phyloP scores from a whole-genome alignment of 1,284 basidiomycete species.

The Microbotryum violaceum region DNA sequence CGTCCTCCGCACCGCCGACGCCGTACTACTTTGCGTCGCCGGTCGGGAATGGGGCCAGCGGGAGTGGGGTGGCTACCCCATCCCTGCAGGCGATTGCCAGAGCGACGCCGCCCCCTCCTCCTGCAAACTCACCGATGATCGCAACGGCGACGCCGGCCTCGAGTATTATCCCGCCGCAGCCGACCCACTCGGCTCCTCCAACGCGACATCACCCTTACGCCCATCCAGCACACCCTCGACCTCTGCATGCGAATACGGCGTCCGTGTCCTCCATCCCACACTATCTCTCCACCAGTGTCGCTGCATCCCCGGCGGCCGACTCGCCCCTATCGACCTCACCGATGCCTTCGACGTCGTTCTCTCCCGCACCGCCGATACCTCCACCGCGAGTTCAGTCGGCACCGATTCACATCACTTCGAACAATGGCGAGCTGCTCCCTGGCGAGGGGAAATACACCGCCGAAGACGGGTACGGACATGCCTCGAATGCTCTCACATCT shows the following conservation, averaged over 20 bases:
- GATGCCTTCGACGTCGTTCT: slow-evolving; percentile 1
- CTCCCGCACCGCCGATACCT: neutral
- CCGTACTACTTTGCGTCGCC: slow-evolving; percentile 5
- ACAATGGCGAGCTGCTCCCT: neutral
- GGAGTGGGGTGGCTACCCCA: too few species aligned
- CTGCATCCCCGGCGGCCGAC: slow-evolving; percentile 4
- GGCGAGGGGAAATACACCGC: slow-evolving; percentile 6
- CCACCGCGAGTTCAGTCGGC: slow-evolving; percentile 28
- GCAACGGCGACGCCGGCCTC: too few species aligned
- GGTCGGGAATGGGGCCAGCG: too few species aligned
- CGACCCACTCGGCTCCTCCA: neutral
- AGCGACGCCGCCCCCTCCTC: too few species aligned
- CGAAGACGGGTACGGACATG: slow-evolving; percentile 2
- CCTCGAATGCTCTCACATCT: slow-evolving; percentile 2
- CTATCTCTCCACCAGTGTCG: slow-evolving; percentile 16
- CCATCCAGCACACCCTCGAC: slow-evolving; percentile 13
- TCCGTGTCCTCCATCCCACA: slow-evolving; percentile 7
- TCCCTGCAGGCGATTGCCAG: too few species aligned
- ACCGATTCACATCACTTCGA: slow-evolving; percentile 19
- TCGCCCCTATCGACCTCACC: neutral
- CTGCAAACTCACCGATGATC: too few species aligned
- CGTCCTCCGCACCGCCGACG: neutral
- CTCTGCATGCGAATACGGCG: neutral
- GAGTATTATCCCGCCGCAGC: neutral
- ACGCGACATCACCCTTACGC: slow-evolving; percentile 32